These are phyloP conservation scores for Fraxinus albicans DNA, from an alignment of 305 asterid genomes.

Conservation along the genomic window DNA sequence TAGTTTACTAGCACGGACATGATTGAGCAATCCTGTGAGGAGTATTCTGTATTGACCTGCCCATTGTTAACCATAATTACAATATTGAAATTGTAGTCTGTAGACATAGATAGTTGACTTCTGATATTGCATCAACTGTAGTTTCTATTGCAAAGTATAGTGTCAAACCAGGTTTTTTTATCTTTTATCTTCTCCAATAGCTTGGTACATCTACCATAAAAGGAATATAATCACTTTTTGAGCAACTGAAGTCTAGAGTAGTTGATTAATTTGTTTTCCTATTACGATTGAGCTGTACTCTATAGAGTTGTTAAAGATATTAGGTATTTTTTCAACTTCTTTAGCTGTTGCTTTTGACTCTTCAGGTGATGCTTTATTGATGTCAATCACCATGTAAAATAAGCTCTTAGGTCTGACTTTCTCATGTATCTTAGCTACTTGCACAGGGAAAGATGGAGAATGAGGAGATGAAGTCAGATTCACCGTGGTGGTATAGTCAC, in stretches of 20 bases:
- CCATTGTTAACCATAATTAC: background rate
- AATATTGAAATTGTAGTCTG: background rate
- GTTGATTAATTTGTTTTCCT: background rate
- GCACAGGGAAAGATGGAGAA: conserved; percentile 43
- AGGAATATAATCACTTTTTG: background rate
- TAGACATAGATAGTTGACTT: background rate
- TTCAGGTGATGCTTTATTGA: background rate
- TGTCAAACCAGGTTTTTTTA: background rate
- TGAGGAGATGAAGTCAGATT: conserved; percentile 34
- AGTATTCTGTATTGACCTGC: background rate
- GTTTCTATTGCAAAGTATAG: background rate
- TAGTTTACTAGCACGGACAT: background rate
- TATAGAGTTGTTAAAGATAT: background rate
- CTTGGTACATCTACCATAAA: background rate
- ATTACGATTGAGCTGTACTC: background rate
- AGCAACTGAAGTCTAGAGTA: background rate
- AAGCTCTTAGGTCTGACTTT: background rate
- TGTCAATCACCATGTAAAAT: background rate
- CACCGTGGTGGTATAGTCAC: conserved; percentile 25
- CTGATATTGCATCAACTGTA: background rate
- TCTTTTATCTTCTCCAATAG: background rate
- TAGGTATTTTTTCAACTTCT: background rate
- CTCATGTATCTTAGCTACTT: background rate
- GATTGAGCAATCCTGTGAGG: background rate
- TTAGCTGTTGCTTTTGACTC: background rate